Evolutionary conservation across 805 yeast species (phyloP).

Genomic region (Wickerhamomyces subpelliculosus): DNA sequence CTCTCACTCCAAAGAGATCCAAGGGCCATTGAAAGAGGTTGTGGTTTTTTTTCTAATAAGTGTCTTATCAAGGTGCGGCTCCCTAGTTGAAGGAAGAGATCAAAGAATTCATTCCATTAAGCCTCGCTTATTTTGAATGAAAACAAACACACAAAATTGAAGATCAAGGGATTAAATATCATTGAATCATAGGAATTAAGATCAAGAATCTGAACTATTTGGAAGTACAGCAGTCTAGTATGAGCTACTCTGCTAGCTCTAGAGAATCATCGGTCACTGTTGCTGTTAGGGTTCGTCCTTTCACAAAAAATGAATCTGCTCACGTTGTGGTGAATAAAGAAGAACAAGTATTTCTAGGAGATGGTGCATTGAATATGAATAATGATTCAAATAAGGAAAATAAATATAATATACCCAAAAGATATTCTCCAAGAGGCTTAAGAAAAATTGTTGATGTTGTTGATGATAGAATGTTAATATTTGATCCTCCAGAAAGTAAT

Average conservation of each 20-base stretch:
- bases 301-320: constrained; percentile 51
- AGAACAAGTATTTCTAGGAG: constrained; percentile 40
- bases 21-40: no score
- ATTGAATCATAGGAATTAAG: no score
- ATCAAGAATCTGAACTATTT: no score
- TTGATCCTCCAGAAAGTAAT: constrained; percentile 75
- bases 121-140: no score
- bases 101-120: no score
- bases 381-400: constrained; percentile 10
- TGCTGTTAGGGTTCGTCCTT: constrained; percentile 80
- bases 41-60: no score
- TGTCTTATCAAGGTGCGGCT: no score
- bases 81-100: no score
- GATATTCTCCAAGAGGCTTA: constrained; percentile 40
- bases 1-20: no score
- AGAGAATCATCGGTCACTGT: constrained; percentile 60
- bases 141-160: no score
- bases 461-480: constrained; percentile 78
- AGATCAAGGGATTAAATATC: no score
- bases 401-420: constrained; percentile 8
- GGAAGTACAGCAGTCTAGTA: no score
- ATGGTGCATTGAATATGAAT: constrained; percentile 39
- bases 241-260: not conserved
- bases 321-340: constrained; percentile 36
- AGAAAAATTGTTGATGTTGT: constrained; percentile 72